phyloP scores from a whole-genome alignment of 208 protist species.

The Acanthamoeba healyi region DNA sequence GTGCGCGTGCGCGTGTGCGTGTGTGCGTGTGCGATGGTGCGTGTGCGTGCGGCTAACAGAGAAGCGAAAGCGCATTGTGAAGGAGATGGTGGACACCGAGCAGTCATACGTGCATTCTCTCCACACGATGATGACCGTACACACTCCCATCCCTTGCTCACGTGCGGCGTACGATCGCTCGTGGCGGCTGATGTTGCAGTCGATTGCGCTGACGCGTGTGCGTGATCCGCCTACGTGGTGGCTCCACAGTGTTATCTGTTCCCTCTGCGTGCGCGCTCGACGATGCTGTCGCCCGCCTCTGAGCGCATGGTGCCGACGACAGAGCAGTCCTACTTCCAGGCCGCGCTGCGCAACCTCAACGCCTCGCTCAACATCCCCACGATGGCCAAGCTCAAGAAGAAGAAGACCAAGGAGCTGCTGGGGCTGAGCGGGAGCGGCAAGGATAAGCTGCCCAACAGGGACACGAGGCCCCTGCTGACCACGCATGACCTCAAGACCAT shows the following conservation, averaged over 20 bases:
- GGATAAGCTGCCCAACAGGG: neutral
- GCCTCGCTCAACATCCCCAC: slow-evolving; percentile 46
- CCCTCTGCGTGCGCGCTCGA: neutral
- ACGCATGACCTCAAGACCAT: slow-evolving; percentile 35
- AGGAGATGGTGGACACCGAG: slow-evolving; percentile 33
- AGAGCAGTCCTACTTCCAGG: slow-evolving; percentile 16
- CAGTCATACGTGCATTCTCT: slow-evolving; percentile 17
- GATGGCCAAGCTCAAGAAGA: slow-evolving; percentile 53
- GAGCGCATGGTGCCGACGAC: neutral
- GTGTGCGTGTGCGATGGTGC: too few relatives aligned
- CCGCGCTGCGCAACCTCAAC: slow-evolving; percentile 30
- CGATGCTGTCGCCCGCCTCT: neutral
- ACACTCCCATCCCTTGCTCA: too few relatives aligned
- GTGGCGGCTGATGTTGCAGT: too few relatives aligned
- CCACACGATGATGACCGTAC: neutral
- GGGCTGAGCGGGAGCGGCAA: neutral
- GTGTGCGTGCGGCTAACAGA: neutral
- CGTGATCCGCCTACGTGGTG: too few relatives aligned
- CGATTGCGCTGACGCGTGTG: too few relatives aligned
- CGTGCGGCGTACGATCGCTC: too few relatives aligned
- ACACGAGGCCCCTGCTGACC: neutral
- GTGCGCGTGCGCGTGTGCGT: neutral
- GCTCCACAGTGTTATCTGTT: slow-evolving; percentile 40
- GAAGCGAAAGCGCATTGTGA: neutral
- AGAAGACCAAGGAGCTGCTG: neutral